These are phyloP conservation scores for Trichoderma pleuroti DNA, from an alignment of 2,329 filamentous ascomycete species.

Conservation along the genomic window DNA sequence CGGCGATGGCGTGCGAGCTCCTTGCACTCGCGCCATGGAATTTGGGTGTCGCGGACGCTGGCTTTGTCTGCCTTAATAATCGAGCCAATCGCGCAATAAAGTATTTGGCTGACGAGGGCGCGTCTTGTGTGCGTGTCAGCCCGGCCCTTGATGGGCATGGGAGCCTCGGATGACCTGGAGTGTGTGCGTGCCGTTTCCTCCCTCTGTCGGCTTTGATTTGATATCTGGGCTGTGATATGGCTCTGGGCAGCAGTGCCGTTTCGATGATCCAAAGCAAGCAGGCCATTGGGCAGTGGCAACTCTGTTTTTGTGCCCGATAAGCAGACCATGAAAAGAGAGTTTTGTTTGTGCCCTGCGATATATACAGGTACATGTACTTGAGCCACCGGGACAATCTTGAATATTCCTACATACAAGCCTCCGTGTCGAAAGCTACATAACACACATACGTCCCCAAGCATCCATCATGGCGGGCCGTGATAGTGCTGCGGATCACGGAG, in stretches of 20 bases:
- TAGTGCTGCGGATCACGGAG: neutral
- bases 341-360: neutral
- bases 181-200: neutral
- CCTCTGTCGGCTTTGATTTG: neutral
- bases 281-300: neutral
- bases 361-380: neutral
- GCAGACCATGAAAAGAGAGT: neutral
- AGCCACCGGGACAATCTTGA: neutral
- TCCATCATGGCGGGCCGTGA: constrained; percentile 14
- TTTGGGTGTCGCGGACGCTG: neutral
- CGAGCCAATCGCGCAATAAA: constrained; percentile 18
- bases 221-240: constrained; percentile 3
- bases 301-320: constrained; percentile 2
- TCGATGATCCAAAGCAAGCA: neutral
- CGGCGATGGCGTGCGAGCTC: constrained; percentile 18
- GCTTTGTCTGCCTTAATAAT: constrained; percentile 14
- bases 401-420: neutral
- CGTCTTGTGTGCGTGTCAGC: constrained; percentile 17
- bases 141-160: constrained; percentile 4
- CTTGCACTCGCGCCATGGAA: constrained; percentile 16
- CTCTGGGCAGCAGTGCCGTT: constrained; percentile 10
- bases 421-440: too few relatives aligned
- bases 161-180: constrained; percentile 1
- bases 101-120: constrained; percentile 17
- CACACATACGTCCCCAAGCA: neutral